phyloP scores from a whole-genome alignment of 257 asterid species.

The Paulownia fortunei region DNA sequence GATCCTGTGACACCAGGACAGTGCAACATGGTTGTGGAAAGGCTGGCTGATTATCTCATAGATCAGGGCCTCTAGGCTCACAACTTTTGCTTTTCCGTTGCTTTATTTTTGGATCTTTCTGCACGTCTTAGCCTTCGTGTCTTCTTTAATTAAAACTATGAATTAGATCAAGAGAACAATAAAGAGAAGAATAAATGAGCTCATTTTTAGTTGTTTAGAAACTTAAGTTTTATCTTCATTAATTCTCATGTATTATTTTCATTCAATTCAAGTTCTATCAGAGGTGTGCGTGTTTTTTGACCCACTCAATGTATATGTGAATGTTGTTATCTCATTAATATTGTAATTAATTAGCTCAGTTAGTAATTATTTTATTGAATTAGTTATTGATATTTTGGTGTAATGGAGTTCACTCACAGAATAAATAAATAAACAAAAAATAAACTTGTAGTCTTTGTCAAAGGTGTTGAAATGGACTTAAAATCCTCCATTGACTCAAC shows the following conservation, averaged over 20 bases:
- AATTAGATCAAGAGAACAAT: neutral
- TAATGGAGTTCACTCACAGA: too few relatives aligned
- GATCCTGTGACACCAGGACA: slow-evolving; percentile 74
- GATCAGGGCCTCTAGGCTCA: slow-evolving; percentile 50
- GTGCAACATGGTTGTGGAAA: slow-evolving; percentile 70
- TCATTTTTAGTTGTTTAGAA: slow-evolving; percentile 3
- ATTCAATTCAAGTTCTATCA: neutral
- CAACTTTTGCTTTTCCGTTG: too few relatives aligned
- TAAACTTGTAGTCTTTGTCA: too few relatives aligned
- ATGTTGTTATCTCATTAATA: neutral
- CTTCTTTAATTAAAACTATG: neutral
- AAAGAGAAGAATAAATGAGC: slow-evolving; percentile 22
- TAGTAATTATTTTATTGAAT: neutral
- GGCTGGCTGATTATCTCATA: slow-evolving; percentile 65
- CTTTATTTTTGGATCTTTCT: neutral
- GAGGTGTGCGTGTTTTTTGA: neutral
- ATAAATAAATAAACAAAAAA: too few relatives aligned
- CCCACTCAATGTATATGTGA: neutral
- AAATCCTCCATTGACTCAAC: too few relatives aligned
- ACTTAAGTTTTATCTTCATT: neutral
- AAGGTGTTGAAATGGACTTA: too few relatives aligned
- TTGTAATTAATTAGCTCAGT: too few relatives aligned
- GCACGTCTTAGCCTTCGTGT: neutral
- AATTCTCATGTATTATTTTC: neutral
- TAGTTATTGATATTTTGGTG: neutral